Percentiles rank a stretch among this genome's conserved stretches.
These are phyloP conservation scores for Pharus latifolius DNA, from an alignment of 176 grass and related monocot genomes.

Conservation along the genomic window DNA sequence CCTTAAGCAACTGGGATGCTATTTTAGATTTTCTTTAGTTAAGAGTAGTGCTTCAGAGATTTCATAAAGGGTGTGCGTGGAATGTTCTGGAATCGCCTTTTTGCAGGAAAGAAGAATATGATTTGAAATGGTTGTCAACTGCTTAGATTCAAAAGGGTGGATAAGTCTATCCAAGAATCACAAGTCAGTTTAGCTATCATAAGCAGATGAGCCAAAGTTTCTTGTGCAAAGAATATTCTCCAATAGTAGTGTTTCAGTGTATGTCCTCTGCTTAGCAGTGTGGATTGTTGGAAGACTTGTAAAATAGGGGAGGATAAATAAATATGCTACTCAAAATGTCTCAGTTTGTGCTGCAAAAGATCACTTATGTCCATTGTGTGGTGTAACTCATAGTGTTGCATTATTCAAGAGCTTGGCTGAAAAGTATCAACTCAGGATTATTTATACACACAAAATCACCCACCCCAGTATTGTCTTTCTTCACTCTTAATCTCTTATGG, in stretches of 20 bases:
- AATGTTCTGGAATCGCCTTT: slow-evolving; percentile 1
- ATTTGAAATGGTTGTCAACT: not conserved
- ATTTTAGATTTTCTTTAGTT: no score
- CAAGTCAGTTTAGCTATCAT: not conserved
- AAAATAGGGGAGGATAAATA: not conserved
- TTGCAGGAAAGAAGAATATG: not conserved
- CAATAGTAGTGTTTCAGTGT: not conserved
- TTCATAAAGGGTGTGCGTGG: not conserved
- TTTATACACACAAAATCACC: not conserved
- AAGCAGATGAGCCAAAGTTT: not conserved
- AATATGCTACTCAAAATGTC: not conserved
- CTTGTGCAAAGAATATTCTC: not conserved
- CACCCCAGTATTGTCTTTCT: not conserved
- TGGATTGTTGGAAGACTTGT: slow-evolving; percentile 11
- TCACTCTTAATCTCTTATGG: not conserved
- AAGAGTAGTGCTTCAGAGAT: not conserved
- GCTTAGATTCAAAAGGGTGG: not conserved
- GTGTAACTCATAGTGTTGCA: not conserved
- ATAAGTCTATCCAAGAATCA: not conserved
- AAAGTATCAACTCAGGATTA: not conserved
- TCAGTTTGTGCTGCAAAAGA: not conserved
- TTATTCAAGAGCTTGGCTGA: not conserved
- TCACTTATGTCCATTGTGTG: not conserved
- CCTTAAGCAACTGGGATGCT: not conserved
- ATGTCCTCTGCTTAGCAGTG: not conserved